These are phyloP conservation scores for Scedosporium boydii DNA, from an alignment of 2,329 filamentous ascomycete genomes.

Conservation along the genomic window DNA sequence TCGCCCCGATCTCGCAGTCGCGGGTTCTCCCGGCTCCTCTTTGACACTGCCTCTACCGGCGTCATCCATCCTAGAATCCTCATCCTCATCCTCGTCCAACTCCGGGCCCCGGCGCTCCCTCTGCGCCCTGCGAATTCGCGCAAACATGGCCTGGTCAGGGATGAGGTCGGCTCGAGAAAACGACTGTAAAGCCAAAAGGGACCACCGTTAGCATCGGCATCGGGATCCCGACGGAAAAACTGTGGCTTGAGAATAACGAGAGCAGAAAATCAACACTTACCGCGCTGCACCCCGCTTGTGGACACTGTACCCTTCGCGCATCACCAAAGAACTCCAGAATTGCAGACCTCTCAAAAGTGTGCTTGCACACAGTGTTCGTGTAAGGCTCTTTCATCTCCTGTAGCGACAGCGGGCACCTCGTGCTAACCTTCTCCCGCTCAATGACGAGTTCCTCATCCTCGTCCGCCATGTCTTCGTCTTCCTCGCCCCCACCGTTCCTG, in stretches of 20 bases:
- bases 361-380: conserved; percentile 57
- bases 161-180: conserved; percentile 1
- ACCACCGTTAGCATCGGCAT: neutral
- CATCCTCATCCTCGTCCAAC: neutral
- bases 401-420: conserved; percentile 62
- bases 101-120: neutral
- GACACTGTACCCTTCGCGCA: conserved; percentile 42
- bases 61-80: neutral
- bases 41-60: neutral
- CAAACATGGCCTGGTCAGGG: conserved; percentile 1
- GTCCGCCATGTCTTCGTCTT: conserved; percentile 17
- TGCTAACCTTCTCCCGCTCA: conserved; percentile 51
- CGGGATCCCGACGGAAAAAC: neutral
- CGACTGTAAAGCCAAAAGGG: neutral
- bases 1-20: neutral
- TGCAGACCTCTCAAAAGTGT: conserved; percentile 59
- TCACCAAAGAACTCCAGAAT: conserved; percentile 47
- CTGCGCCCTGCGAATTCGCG: conserved; percentile 1
- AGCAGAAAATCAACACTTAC: conserved; percentile 1
- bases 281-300: conserved; percentile 39
- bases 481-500: conserved; percentile 27
- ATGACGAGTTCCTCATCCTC: conserved; percentile 61
- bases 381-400: conserved; percentile 55
- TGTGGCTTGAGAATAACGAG: neutral
- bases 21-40: neutral